A percentile compares a stretch with the other conserved stretches of the same genome.
Evolutionary conservation across 768 basidiomycete species (phyloP).

Genomic region (Podaxis pistillaris): DNA sequence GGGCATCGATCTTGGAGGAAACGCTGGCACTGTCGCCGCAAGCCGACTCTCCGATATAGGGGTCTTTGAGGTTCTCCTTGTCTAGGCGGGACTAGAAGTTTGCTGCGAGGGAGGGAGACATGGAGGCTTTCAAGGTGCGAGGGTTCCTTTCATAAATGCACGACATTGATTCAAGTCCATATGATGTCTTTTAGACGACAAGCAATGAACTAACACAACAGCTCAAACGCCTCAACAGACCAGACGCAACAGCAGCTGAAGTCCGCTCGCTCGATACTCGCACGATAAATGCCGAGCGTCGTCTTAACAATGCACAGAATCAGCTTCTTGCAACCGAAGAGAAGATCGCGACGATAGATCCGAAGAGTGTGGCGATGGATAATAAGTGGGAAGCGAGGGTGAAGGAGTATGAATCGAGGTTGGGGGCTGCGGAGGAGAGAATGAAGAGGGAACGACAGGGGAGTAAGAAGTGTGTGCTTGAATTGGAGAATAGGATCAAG

Average conservation of each 20-base stretch:
- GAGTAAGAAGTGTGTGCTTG: slow-evolving; percentile 77
- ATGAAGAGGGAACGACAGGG: slow-evolving; percentile 94
- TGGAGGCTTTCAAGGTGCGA: slow-evolving; percentile 80
- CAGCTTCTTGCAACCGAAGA: slow-evolving; percentile 85
- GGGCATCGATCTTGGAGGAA: not conserved
- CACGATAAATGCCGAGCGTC: slow-evolving; percentile 81
- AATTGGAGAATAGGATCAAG: slow-evolving; percentile 74
- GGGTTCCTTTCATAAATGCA: not conserved
- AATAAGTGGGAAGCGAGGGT: slow-evolving; percentile 95
- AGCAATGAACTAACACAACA: slow-evolving; percentile 76
- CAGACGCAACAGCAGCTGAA: slow-evolving; percentile 60
- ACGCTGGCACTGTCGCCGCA: slow-evolving; percentile 9
- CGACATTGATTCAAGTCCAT: not conserved
- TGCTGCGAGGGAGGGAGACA: slow-evolving; percentile 81
- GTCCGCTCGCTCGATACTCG: slow-evolving; percentile 68
- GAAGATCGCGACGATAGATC: slow-evolving; percentile 70
- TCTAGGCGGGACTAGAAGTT: slow-evolving; percentile 46
- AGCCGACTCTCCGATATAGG: slow-evolving; percentile 10
- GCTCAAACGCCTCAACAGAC: slow-evolving; percentile 56
- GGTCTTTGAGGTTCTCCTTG: slow-evolving; percentile 8
- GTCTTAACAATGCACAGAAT: slow-evolving; percentile 82
- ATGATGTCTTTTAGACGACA: slow-evolving; percentile 48
- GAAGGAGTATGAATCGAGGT: slow-evolving; percentile 81
- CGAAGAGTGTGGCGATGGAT: slow-evolving; percentile 72
- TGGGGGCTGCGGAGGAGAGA: slow-evolving; percentile 85